phyloP scores from a whole-genome alignment of 2,329 filamentous ascomycete genomes.

The Fusarium brevicatenulatum region DNA sequence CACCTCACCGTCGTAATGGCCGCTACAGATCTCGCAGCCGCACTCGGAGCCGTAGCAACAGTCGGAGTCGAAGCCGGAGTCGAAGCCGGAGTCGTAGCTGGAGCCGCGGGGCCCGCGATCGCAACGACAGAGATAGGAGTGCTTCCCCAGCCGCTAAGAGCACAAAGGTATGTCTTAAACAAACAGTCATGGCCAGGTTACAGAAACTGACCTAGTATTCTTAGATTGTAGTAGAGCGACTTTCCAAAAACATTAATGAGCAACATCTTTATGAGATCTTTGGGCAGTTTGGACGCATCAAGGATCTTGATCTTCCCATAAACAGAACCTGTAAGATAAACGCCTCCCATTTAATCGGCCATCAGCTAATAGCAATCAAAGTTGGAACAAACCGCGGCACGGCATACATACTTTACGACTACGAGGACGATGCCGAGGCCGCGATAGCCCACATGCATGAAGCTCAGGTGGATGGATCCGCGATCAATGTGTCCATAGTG shows the following conservation, averaged over 20 bases:
- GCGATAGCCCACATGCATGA: slow-evolving; percentile 98
- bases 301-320: slow-evolving; percentile 88
- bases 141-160: slow-evolving; percentile 55
- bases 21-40: slow-evolving; percentile 45
- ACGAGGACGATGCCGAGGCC: slow-evolving; percentile 81
- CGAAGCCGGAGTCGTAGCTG: slow-evolving; percentile 38
- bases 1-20: slow-evolving; percentile 49
- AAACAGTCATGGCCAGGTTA: not conserved
- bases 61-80: not conserved
- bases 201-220: slow-evolving; percentile 16
- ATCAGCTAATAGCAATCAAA: slow-evolving; percentile 49
- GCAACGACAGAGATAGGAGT: slow-evolving; percentile 52
- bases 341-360: not conserved
- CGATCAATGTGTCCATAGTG: slow-evolving; percentile 88
- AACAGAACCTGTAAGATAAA: slow-evolving; percentile 78
- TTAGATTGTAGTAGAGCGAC: slow-evolving; percentile 93
- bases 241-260: slow-evolving; percentile 95
- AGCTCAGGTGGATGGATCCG: slow-evolving; percentile 86
- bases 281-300: slow-evolving; percentile 84
- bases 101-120: slow-evolving; percentile 46
- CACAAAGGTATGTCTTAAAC: slow-evolving; percentile 59
- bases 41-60: slow-evolving; percentile 42
- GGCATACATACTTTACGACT: slow-evolving; percentile 87
- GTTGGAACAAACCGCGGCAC: slow-evolving; percentile 92
- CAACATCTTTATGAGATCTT: slow-evolving; percentile 93